phyloP scores from a whole-genome alignment of 805 yeast species.

The Spathaspora arborariae region DNA sequence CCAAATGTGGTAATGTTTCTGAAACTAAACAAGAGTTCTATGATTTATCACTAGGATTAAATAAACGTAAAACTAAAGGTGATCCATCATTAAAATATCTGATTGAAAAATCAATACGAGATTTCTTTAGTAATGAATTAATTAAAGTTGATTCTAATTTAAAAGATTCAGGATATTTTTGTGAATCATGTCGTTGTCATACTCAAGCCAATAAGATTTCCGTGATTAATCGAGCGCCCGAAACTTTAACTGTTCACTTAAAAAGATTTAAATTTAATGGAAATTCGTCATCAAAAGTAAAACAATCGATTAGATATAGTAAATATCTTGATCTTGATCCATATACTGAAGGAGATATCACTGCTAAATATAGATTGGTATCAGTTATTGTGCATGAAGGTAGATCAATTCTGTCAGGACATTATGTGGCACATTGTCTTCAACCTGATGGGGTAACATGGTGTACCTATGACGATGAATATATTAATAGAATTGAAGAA shows the following conservation, averaged over 20 bases:
- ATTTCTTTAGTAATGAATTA: constrained; percentile 79
- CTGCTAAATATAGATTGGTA: constrained; percentile 59
- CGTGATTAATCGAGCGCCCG: constrained; percentile 79
- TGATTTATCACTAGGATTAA: constrained; percentile 81
- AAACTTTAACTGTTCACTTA: constrained; percentile 79
- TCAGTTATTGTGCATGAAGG: constrained; percentile 95
- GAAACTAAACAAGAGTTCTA: constrained; percentile 91
- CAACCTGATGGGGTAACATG: constrained; percentile 84
- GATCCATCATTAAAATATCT: constrained; percentile 42
- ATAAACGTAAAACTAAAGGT: constrained; percentile 26
- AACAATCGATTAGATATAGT: constrained; percentile 81
- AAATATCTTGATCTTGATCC: constrained; percentile 68
- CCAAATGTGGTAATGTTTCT: constrained; percentile 75
- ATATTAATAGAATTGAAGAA: constrained; percentile 69
- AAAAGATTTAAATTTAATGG: constrained; percentile 91
- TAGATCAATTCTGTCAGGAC: constrained; percentile 87
- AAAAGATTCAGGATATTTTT: constrained; percentile 68
- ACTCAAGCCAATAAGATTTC: constrained; percentile 77
- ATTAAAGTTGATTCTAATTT: constrained; percentile 66
- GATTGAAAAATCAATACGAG: constrained; percentile 69
- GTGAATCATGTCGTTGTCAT: constrained; percentile 78
- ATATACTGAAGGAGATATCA: constrained; percentile 27
- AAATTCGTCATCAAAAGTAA: constrained; percentile 74
- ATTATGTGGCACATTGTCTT: constrained; percentile 84
- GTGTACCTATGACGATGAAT: constrained; percentile 94